These are phyloP conservation scores for Pelargonium exstipulatum DNA, from an alignment of 441 rosid genomes.

Conservation along the genomic window DNA sequence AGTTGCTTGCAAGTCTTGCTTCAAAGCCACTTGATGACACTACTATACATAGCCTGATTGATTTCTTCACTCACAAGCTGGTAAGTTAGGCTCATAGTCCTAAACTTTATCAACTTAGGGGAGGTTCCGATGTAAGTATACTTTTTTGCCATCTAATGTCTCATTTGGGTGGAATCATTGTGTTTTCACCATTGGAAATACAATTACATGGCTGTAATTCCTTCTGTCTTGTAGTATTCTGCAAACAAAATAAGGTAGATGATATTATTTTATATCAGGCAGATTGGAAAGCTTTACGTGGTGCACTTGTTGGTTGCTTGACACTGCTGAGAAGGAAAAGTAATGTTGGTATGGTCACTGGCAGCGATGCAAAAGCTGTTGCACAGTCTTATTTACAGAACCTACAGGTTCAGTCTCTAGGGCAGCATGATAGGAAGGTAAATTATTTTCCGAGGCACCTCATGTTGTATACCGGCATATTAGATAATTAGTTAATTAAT, in stretches of 20 bases:
- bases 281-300: slow-evolving; percentile 88
- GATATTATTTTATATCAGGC: slow-evolving; percentile 53
- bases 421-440: slow-evolving; percentile 76
- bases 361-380: slow-evolving; percentile 56
- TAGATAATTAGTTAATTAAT: too few species aligned
- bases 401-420: slow-evolving; percentile 75
- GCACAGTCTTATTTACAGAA: slow-evolving; percentile 43
- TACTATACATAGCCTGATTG: slow-evolving; percentile 51
- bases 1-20: slow-evolving; percentile 46
- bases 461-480: not conserved
- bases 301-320: slow-evolving; percentile 90
- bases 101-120: slow-evolving; percentile 5
- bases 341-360: slow-evolving; percentile 40
- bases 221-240: slow-evolving; percentile 11
- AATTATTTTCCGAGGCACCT: not conserved
- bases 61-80: slow-evolving; percentile 71
- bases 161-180: not conserved
- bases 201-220: not conserved
- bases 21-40: slow-evolving; percentile 51
- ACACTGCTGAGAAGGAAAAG: slow-evolving; percentile 59
- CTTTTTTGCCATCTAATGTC: not conserved
- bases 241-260: slow-evolving; percentile 26
- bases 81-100: slow-evolving; percentile 39
- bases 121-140: not conserved
- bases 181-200: not conserved